Conservation (phyloP, 371 early-diverging fungal genomes). For the Enteropsectra breve region DNA sequence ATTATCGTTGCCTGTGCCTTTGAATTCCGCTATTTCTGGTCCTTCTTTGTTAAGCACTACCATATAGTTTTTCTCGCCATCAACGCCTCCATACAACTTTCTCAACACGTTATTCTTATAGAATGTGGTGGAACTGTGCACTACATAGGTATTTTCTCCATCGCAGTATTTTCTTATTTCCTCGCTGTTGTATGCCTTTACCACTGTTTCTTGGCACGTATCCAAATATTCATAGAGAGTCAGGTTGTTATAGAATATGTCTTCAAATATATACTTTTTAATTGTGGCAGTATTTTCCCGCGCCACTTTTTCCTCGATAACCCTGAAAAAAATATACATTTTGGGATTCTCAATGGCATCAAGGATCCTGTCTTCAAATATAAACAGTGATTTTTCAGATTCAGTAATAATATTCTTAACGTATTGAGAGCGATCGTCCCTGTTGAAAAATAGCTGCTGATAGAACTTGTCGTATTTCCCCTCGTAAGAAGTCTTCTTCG, state of each 20-base stretch:
- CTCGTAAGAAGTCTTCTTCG: not conserved
- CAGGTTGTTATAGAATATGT: conserved; percentile 23
- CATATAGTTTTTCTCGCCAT: conserved; percentile 23
- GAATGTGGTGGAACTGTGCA: conserved; percentile 30
- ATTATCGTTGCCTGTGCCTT: not conserved
- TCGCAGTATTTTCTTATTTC: conserved; percentile 27
- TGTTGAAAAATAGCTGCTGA: conserved; percentile 15
- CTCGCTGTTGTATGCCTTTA: conserved; percentile 14
- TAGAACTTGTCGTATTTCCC: conserved; percentile 12
- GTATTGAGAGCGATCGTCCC: not conserved
- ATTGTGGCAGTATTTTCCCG: not conserved
- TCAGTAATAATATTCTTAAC: not conserved
- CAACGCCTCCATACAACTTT: conserved; percentile 25
- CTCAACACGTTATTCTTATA: not conserved
- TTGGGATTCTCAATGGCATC: conserved; percentile 8
- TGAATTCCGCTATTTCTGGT: not conserved
- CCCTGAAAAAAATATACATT: conserved; percentile 13
- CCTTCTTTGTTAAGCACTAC: conserved; percentile 21
- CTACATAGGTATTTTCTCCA: conserved; percentile 9
- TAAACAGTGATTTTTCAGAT: not conserved
- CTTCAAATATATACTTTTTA: conserved; percentile 34
- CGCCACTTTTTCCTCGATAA: not conserved
- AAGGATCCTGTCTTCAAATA: conserved; percentile 18
- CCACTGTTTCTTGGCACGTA: conserved; percentile 12
- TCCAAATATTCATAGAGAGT: conserved; percentile 38